Conservation (phyloP, 352 stramenopile species). For the Phytophthora chlamydospora region DNA sequence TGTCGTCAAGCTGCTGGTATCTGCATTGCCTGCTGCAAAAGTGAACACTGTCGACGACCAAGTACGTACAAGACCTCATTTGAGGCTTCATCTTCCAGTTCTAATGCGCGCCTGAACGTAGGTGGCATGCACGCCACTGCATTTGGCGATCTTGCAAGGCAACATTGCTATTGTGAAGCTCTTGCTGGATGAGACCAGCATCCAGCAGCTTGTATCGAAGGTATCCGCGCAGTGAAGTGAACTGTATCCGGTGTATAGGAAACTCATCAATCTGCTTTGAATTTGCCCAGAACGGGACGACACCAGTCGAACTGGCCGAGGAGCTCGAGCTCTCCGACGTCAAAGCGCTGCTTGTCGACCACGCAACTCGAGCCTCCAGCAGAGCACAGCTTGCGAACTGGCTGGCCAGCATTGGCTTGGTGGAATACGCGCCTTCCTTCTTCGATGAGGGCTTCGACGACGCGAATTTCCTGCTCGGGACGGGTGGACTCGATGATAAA, state of each 20-base stretch:
- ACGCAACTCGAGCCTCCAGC: slow-evolving; percentile 34
- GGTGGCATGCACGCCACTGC: slow-evolving; percentile 60
- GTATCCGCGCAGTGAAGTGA: slow-evolving; percentile 18
- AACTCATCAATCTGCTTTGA: slow-evolving; percentile 1
- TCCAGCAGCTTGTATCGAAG: slow-evolving; percentile 51
- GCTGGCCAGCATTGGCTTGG: slow-evolving; percentile 75
- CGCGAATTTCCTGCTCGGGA: slow-evolving; percentile 55
- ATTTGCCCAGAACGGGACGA: slow-evolving; percentile 49
- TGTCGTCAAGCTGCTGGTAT: slow-evolving; percentile 61
- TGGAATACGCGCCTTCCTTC: slow-evolving; percentile 61
- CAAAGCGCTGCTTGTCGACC: slow-evolving; percentile 41
- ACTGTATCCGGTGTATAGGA: not conserved
- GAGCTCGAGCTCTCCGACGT: slow-evolving; percentile 44
- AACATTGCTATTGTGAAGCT: slow-evolving; percentile 54
- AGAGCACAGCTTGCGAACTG: slow-evolving; percentile 57
- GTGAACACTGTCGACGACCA: slow-evolving; percentile 39
- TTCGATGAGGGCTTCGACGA: slow-evolving; percentile 73
- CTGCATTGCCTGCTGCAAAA: slow-evolving; percentile 15
- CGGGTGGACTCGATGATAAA: slow-evolving; percentile 48
- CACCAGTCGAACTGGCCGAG: slow-evolving; percentile 60
- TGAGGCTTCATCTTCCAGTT: not conserved
- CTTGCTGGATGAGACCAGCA: slow-evolving; percentile 50
- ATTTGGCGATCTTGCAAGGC: slow-evolving; percentile 67
- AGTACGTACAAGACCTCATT: slow-evolving; percentile 15
- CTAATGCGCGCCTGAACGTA: slow-evolving; percentile 13